Base-by-base conservation (phyloP, 2,329 filamentous ascomycete genomes). In the Sclerotinia minor region DNA sequence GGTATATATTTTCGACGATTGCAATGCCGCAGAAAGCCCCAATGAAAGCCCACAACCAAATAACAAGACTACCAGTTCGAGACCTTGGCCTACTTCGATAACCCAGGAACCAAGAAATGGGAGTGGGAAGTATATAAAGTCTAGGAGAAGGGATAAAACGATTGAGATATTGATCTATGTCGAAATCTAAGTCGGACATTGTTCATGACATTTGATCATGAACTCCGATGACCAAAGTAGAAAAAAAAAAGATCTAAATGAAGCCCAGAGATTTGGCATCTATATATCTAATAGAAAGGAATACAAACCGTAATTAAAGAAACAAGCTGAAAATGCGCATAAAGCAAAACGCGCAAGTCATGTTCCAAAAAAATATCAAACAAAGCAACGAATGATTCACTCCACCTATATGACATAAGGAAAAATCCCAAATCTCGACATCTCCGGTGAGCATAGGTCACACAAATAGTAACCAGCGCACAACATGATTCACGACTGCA, bases 141-240 rank as follows among this genome's bases (percentile, higher is more conserved):
- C 85, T 86, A 52, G 89, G 89, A 19, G 84, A 80, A 11, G 90
- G 90, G 32, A 96, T 76, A 69, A 87, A 82, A 3, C 84, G 89
- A 76, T 94, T 92, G 63, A 96, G 77, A 76, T 89, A 87, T n/a
- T 79, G 80, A 81, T 97, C 93, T 71, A 96, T 85, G 79, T 95
- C 87, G 78, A 96, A 87, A 61, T 76, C 65, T 47, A 63, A 54
- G 44, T 41, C 26, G 49, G 59, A 67, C 47, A 61, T 53, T 49
- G 41, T 49, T 60, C 21, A 53, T 63, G 29, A 63, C 38, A 47
- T 53, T 32, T 35, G 49, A 47, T 21, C 59, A 63, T 52, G 44
- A 61, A 50, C 59, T 50, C n/a, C 38, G 21, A 11, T 24, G 29
- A 26, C 32, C 45, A 61, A 41, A 47, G 49, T 29, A 24, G 45